Percentiles rank a stretch among this genome's conserved stretches.
Evolutionary conservation across 768 basidiomycete genomes (phyloP).

Genomic region (Boletus edulis): DNA sequence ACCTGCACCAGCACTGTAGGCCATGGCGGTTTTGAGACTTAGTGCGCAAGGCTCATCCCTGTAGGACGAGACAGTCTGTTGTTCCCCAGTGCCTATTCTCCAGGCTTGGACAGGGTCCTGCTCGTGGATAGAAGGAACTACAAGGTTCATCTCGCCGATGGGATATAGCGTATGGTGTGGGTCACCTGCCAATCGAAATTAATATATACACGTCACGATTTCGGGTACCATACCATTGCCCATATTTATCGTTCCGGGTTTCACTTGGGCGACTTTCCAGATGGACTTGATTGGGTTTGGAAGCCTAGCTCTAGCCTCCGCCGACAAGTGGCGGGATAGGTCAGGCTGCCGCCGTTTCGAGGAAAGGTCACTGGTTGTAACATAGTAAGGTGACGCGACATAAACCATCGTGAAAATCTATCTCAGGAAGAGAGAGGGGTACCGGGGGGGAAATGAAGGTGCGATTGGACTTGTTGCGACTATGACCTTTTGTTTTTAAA

Average conservation of each 20-base stretch:
- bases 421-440: not conserved
- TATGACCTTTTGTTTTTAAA: conserved; percentile 12
- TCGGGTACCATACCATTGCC: conserved; percentile 29
- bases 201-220: not conserved
- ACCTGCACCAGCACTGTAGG: conserved; percentile 39
- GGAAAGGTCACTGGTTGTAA: conserved; percentile 8
- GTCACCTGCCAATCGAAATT: conserved; percentile 24
- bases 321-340: conserved; percentile 33
- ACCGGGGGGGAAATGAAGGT: too few species aligned
- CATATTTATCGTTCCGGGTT: conserved; percentile 36
- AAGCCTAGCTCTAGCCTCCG: conserved; percentile 32
- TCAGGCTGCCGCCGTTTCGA: conserved; percentile 29
- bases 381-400: conserved; percentile 14
- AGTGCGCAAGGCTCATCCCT: conserved; percentile 29
- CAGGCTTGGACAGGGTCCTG: conserved; percentile 31
- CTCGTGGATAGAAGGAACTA: conserved; percentile 31
- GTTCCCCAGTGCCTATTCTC: conserved; percentile 27
- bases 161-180: conserved; percentile 35
- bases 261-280: conserved; percentile 36
- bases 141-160: conserved; percentile 32
- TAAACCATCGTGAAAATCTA: conserved; percentile 23
- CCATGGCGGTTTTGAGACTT: conserved; percentile 35
- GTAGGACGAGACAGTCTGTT: conserved; percentile 27
- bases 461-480: not conserved
- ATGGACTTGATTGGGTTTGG: conserved; percentile 38